Conservation (phyloP, 73 alveolate genomes). For the Tetrahymena thermophila region DNA sequence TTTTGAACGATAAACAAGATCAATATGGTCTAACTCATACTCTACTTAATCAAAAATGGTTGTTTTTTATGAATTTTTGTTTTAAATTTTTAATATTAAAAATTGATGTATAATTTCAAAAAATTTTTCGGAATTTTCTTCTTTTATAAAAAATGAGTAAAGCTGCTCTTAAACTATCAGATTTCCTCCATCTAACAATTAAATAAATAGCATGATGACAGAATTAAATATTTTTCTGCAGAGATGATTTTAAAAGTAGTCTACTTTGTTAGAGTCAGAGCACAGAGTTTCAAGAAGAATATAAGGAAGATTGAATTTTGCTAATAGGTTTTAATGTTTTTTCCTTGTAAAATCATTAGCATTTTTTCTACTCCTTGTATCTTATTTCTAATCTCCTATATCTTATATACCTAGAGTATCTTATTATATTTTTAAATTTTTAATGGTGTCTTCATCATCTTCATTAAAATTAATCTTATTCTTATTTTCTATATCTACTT, state of each 20-base stretch:
- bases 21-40: not conserved
- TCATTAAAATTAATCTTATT: not conserved
- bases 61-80: not conserved
- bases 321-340: not conserved
- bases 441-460: not conserved
- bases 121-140: not conserved
- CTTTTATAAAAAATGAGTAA: not conserved
- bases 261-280: not conserved
- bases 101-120: not conserved
- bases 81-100: not conserved
- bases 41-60: not conserved
- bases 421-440: not conserved
- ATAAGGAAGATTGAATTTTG: not conserved
- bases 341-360: not conserved
- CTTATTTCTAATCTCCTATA: not conserved
- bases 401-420: not conserved
- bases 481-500: not conserved
- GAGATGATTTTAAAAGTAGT: not conserved
- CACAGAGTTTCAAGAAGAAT: not conserved
- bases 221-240: not conserved
- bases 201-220: not conserved
- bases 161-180: not conserved
- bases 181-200: not conserved
- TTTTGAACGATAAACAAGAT: not conserved
- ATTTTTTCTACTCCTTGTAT: not conserved